Evolutionary conservation across 495 filamentous ascomycete genomes (phyloP), one percentile per base, ranked within the genome.

Genomic region (Hypoxylon intermedium): DNA sequence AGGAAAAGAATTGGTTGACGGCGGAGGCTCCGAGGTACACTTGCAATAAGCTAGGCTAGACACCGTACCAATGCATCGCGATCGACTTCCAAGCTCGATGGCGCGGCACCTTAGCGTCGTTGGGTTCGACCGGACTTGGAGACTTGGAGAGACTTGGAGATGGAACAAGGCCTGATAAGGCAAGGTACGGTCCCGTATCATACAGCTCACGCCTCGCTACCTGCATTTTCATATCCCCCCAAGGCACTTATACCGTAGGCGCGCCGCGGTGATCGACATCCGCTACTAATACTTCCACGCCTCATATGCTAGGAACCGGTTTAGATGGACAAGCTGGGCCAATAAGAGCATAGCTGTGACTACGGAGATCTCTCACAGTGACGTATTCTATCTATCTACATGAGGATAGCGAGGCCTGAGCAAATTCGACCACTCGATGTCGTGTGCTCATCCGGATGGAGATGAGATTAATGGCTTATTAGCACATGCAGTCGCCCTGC

Each of bases 51-150:
- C 19, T 31, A 34, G 15, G 16, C 34, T 26, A 11, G 3, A 40
- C n/a, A 26, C 28, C 34, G 9, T 30, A 34, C 43, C 30, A 44
- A 47, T 19, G 36, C 37, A 53, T 60, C 43, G 31, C 36, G 51
- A 56, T 51, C 52, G 50, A 47, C 59, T 53, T 53, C 45, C 49
- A 52, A 48, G 37, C 46, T 57, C 46, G 59, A 63, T 63, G 59
- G 59, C 59, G 59, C 48, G 7, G 7, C 23, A 52, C 40, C 16
- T 63, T 63, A 63, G 59, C 59, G 59, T 57, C 26, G 45, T 52
- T 63, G 52, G 59, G 23, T 52, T 21, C 12, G 59, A 19, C 33
- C 59, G 40, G 15, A 36, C 33, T 36, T 36, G 33, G 9, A 9
- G 42, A 47, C 3, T 36, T 40, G 40, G 49, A 48, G 23, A 11